These are phyloP conservation scores for Syzygium grande DNA, from an alignment of 345 rosid species.

Conservation along the genomic window DNA sequence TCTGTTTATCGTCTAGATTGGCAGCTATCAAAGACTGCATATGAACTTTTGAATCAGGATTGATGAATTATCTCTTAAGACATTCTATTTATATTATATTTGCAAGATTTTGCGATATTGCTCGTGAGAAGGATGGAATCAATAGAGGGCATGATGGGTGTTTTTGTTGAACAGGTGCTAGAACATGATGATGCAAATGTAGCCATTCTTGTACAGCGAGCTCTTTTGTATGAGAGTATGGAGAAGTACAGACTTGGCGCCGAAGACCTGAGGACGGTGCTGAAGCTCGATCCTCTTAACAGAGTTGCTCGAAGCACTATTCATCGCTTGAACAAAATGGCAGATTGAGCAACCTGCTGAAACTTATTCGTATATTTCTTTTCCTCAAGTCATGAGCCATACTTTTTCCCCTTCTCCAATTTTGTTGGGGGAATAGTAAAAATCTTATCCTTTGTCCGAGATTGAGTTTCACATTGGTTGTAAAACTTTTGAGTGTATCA, in stretches of 20 bases:
- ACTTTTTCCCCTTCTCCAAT: neutral
- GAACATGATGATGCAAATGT: conserved; percentile 65
- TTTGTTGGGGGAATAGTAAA: neutral
- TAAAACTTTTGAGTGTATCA: neutral
- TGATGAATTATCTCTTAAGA: neutral
- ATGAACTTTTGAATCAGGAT: neutral
- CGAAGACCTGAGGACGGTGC: conserved; percentile 86
- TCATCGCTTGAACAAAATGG: conserved; percentile 87
- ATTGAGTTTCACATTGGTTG: neutral
- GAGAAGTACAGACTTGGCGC: conserved; percentile 97
- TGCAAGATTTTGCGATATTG: neutral
- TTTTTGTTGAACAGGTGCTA: conserved; percentile 46
- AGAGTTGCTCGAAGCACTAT: conserved; percentile 93
- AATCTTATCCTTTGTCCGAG: neutral
- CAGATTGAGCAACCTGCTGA: conserved; percentile 19
- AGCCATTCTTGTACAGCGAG: conserved; percentile 75
- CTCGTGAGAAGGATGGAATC: neutral
- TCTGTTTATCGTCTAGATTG: neutral
- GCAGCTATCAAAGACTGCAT: neutral
- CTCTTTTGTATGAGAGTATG: conserved; percentile 95
- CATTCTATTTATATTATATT: neutral
- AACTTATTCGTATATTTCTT: neutral
- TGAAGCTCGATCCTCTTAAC: conserved; percentile 81
- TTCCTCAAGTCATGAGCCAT: neutral
- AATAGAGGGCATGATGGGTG: neutral